A percentile compares a stretch with the other conserved stretches of the same genome.
phyloP scores from a whole-genome alignment of 2,329 filamentous ascomycete genomes.

The Coniochaeta sp. region DNA sequence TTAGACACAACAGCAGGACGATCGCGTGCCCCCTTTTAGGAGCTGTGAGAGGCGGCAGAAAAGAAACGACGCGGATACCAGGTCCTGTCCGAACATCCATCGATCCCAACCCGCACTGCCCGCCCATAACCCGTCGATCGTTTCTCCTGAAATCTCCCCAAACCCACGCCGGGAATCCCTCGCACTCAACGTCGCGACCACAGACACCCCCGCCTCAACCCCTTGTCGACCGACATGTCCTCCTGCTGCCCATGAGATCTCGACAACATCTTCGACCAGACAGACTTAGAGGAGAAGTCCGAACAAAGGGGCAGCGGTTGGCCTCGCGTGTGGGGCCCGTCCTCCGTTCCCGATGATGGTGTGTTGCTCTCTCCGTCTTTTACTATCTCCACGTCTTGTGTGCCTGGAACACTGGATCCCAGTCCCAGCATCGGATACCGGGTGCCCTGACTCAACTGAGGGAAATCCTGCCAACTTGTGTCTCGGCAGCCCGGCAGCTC shows the following conservation, averaged over 20 bases:
- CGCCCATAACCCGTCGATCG: slow-evolving; percentile 1
- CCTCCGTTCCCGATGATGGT: slow-evolving; percentile 42
- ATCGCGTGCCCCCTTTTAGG: neutral
- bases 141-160: slow-evolving; percentile 4
- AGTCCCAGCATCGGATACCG: no score
- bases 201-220: neutral
- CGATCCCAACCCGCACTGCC: neutral
- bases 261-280: neutral
- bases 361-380: slow-evolving; percentile 33
- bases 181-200: neutral
- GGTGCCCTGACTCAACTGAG: slow-evolving; percentile 3
- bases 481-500: slow-evolving; percentile 5
- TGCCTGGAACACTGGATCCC: no score
- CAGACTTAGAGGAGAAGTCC: neutral
- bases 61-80: neutral
- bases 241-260: slow-evolving; percentile 3
- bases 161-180: neutral
- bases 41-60: neutral
- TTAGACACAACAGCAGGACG: neutral
- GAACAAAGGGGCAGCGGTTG: slow-evolving; percentile 9
- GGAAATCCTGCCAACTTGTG: neutral
- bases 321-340: slow-evolving; percentile 28
- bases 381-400: slow-evolving; percentile 4
- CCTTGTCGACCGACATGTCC: slow-evolving; percentile 4
- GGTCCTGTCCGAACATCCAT: no score